phyloP scores from a whole-genome alignment of 2,329 filamentous ascomycete genomes.

The Didymella arachidicola region DNA sequence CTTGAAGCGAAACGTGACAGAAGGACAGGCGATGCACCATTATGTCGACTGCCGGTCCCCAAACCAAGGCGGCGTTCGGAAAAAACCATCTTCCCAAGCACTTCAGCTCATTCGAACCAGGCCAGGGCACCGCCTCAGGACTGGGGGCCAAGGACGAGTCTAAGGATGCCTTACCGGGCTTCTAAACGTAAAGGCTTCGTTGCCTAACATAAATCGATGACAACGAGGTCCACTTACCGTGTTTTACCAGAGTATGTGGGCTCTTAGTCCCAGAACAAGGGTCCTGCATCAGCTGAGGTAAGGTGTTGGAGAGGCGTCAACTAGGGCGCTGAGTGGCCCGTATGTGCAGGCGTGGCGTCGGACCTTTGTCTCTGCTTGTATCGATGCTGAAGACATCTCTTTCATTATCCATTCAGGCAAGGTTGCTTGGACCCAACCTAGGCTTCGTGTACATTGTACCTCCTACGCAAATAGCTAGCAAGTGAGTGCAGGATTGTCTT shows the following conservation, averaged over 20 bases:
- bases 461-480: neutral
- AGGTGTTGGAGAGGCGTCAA: neutral
- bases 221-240: neutral
- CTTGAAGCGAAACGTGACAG: too few relatives aligned
- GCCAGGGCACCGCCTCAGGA: neutral
- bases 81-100: neutral
- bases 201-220: neutral
- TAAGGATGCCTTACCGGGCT: constrained; percentile 1
- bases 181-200: neutral
- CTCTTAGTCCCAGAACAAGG: neutral
- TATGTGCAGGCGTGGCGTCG: neutral
- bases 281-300: constrained; percentile 1
- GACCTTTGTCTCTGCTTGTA: neutral
- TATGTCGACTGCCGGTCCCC: neutral
- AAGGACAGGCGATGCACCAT: neutral
- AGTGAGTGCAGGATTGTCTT: neutral
- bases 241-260: neutral
- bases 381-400: neutral
- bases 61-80: neutral
- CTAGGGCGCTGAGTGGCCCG: neutral
- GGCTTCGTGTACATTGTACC: neutral
- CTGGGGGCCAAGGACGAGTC: neutral
- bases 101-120: neutral
- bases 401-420: neutral
- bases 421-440: neutral